These are phyloP conservation scores for Nigrospora osmanthi DNA, from an alignment of 2,329 filamentous ascomycete genomes.

Conservation along the genomic window DNA sequence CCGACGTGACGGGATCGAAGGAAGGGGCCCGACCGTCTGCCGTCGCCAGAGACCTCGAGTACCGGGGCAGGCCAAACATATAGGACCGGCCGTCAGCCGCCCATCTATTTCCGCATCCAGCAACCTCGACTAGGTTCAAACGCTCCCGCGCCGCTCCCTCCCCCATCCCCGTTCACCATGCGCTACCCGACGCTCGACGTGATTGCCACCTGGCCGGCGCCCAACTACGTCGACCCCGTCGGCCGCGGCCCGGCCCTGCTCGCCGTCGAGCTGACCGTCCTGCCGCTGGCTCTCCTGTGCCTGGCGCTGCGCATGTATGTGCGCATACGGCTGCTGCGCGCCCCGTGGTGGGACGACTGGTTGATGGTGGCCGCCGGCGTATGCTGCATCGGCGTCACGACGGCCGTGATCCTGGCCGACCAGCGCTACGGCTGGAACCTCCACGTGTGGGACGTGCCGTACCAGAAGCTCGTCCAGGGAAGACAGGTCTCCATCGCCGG, in stretches of 20 bases:
- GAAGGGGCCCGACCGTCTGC: too few species aligned
- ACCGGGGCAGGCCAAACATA: too few species aligned
- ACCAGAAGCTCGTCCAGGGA: constrained; percentile 17
- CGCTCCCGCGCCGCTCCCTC: too few species aligned
- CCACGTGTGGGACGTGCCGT: constrained; percentile 27
- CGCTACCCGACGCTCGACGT: constrained; percentile 27
- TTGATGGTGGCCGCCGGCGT: constrained; percentile 28
- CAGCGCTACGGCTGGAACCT: constrained; percentile 27
- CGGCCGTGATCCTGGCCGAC: constrained; percentile 18
- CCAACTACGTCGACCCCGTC: constrained; percentile 28
- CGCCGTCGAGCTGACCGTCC: constrained; percentile 25
- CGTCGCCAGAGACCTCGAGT: too few species aligned
- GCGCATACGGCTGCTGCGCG: constrained; percentile 22
- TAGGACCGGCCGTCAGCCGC: too few species aligned
- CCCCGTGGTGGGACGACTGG: constrained; percentile 30
- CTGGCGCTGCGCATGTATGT: constrained; percentile 29
- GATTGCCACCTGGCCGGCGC: constrained; percentile 25
- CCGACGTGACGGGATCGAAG: too few species aligned
- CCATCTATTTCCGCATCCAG: too few species aligned
- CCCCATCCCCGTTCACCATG: constrained; percentile 12
- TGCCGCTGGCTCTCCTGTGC: constrained; percentile 23
- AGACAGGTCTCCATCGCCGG: constrained; percentile 29
- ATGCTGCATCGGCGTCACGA: constrained; percentile 8
- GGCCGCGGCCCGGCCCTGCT: constrained; percentile 27
- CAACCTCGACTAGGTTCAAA: too few species aligned